Evolutionary conservation across 805 yeast species (phyloP).

Genomic region (Ogataea philodendri): DNA sequence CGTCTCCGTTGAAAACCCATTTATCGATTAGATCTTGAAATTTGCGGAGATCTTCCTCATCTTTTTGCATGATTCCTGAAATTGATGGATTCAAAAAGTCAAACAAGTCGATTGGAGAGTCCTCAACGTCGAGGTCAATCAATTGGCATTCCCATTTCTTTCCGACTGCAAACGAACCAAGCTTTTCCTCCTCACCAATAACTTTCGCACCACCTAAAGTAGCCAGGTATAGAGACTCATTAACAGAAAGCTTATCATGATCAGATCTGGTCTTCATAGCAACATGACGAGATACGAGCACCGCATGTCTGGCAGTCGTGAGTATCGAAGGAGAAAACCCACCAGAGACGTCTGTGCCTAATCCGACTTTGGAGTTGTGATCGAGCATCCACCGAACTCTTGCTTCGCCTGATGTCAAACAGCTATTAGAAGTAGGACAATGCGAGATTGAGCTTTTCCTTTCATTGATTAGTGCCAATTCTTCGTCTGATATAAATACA

Average conservation of each 20-base stretch:
- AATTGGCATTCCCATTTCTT: constrained; percentile 81
- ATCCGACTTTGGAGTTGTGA: constrained; percentile 64
- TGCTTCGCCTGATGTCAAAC: constrained; percentile 84
- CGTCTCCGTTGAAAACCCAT: constrained; percentile 91
- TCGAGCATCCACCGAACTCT: constrained; percentile 65
- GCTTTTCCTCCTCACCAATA: constrained; percentile 47
- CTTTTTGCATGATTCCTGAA: constrained; percentile 5
- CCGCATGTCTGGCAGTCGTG: constrained; percentile 61
- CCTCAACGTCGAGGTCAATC: constrained; percentile 51
- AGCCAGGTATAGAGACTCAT: constrained; percentile 72
- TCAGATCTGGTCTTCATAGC: constrained; percentile 50
- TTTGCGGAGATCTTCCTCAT: constrained; percentile 21
- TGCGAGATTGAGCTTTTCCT: constrained; percentile 71
- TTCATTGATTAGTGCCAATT: constrained; percentile 50
- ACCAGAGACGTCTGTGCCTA: constrained; percentile 75
- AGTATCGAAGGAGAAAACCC: constrained; percentile 65
- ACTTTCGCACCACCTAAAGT: constrained; percentile 86
- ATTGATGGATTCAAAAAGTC: constrained; percentile 54
- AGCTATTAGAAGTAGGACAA: constrained; percentile 85
- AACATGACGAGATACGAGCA: constrained; percentile 63
- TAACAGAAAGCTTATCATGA: constrained; percentile 49
- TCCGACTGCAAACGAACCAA: constrained; percentile 73
- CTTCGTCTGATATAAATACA: constrained; percentile 63
- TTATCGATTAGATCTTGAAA: constrained; percentile 61
- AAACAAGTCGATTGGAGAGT: constrained; percentile 68